Conservation (phyloP, 2,329 filamentous ascomycete species). For the Microsporum audouinii region DNA sequence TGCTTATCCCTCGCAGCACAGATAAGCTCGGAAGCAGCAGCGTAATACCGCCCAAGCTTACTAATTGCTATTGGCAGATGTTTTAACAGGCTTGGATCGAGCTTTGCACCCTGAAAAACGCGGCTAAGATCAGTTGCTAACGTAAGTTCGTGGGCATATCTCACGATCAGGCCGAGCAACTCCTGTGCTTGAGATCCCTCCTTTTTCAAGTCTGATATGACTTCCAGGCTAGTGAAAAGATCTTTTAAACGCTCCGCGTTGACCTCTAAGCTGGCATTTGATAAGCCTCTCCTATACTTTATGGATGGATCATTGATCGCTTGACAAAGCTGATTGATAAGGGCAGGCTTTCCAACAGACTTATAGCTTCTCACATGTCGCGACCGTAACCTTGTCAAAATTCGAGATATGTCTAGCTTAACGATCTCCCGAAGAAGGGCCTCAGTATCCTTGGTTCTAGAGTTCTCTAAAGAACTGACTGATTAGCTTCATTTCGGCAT, state of each 20-base stretch:
- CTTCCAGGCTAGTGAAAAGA: background rate
- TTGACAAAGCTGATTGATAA: background rate
- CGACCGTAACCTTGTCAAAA: slow-evolving; percentile 1
- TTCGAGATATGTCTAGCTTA: background rate
- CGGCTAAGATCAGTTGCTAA: background rate
- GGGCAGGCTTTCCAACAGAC: background rate
- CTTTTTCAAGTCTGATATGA: background rate
- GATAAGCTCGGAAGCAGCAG: background rate
- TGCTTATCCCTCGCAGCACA: background rate
- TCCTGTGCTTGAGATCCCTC: background rate
- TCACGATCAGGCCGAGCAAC: background rate
- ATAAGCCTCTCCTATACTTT: background rate
- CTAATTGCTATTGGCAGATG: background rate
- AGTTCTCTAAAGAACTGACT: background rate
- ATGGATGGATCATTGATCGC: background rate
- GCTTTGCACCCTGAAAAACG: background rate
- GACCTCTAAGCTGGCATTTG: background rate
- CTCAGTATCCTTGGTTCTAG: background rate
- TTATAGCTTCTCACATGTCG: background rate
- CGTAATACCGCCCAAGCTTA: background rate
- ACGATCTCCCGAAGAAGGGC: background rate
- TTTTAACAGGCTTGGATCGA: background rate
- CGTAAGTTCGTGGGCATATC: background rate
- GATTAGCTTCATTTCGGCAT: background rate
- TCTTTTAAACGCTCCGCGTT: background rate